Conservation (phyloP, 1,284 basidiomycete genomes). For the Cryptococcus sp. region DNA sequence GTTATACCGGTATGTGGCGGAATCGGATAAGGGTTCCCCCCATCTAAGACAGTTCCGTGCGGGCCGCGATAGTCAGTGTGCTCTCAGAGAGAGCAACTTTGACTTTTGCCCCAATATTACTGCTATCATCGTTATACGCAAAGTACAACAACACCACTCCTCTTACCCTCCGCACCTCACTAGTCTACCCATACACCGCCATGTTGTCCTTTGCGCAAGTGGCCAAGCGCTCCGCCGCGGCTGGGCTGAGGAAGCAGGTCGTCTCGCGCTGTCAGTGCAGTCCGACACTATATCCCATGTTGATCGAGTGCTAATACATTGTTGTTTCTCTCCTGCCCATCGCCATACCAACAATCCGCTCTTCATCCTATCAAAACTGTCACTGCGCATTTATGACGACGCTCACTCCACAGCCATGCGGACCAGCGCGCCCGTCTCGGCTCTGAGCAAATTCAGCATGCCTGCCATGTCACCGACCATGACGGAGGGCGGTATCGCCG, state of each 20-base stretch:
- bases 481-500: slow-evolving; percentile 97
- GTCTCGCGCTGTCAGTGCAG: slow-evolving; percentile 23
- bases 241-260: slow-evolving; percentile 31
- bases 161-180: slow-evolving; percentile 5
- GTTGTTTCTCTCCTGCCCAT: background rate
- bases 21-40: no score
- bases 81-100: no score
- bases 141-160: background rate
- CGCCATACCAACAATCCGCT: background rate
- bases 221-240: slow-evolving; percentile 40
- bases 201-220: slow-evolving; percentile 51
- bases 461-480: slow-evolving; percentile 99
- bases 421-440: slow-evolving; percentile 73
- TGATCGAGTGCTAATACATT: background rate
- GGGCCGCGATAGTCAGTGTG: no score
- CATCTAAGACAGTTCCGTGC: no score
- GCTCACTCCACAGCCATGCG: slow-evolving; percentile 66
- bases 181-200: slow-evolving; percentile 3
- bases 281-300: slow-evolving; percentile 20
- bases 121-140: no score
- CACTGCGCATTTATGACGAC: background rate
- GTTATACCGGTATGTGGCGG: no score
- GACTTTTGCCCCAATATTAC: no score
- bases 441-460: slow-evolving; percentile 90
- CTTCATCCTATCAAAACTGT: background rate